A percentile compares a stretch with the other conserved stretches of the same genome.
phyloP scores from a whole-genome alignment of 1,284 basidiomycete species.

The Puccinia sorghi region DNA sequence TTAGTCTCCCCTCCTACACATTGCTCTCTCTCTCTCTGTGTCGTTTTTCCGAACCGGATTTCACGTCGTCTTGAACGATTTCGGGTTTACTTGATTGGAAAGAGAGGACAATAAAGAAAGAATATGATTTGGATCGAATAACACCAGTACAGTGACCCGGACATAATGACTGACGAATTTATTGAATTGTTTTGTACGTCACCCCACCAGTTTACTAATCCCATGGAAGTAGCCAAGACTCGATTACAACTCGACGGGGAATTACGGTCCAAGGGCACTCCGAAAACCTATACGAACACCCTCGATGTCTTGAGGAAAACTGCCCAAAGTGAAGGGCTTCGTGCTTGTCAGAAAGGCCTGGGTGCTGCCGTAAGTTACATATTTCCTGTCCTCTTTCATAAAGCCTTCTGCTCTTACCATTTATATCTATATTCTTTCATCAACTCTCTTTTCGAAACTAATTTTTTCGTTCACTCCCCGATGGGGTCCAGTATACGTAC shows the following conservation, averaged over 20 bases:
- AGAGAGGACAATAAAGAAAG: not conserved
- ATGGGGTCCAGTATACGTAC: constrained; percentile 53
- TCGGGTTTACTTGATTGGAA: too few relatives aligned
- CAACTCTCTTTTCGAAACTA: not conserved
- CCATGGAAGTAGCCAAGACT: constrained; percentile 82
- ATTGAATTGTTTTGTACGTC: not conserved
- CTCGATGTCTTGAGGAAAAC: constrained; percentile 42
- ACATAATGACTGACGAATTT: not conserved
- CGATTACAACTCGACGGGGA: constrained; percentile 92
- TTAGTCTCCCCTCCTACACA: constrained; percentile 1
- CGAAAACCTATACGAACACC: constrained; percentile 38
- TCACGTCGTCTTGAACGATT: not conserved
- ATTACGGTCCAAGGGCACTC: constrained; percentile 59
- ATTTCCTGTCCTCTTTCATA: not conserved
- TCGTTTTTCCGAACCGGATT: not conserved
- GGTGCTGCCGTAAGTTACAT: constrained; percentile 44
- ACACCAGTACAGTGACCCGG: not conserved
- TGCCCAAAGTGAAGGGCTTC: constrained; percentile 27
- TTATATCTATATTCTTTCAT: too few relatives aligned
- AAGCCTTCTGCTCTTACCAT: not conserved
- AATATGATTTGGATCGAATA: too few relatives aligned
- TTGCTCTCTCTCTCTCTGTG: not conserved
- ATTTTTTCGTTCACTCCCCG: not conserved
- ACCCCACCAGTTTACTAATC: constrained; percentile 46
- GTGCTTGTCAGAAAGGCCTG: constrained; percentile 45